Evolutionary conservation across 257 asterid species (phyloP).

Genomic region (Phtheirospermum japonicum): DNA sequence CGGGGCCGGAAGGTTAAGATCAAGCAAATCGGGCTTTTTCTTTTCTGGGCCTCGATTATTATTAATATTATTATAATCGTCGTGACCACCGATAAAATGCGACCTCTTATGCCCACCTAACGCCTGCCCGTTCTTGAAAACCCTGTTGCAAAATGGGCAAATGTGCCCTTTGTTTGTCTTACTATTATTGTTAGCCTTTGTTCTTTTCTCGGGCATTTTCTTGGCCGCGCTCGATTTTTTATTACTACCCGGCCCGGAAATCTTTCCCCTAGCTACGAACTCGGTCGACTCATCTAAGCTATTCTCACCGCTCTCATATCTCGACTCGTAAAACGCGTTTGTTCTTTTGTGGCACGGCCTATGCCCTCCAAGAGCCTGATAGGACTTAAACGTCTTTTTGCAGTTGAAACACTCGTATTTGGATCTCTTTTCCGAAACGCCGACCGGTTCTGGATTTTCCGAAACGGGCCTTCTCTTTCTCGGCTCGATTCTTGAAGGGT

Average conservation of each 20-base stretch:
- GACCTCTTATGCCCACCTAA: conserved; percentile 96
- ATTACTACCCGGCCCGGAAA: conserved; percentile 68
- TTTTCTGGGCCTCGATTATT: conserved; percentile 29
- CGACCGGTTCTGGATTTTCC: background rate
- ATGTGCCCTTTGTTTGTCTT: conserved; percentile 51
- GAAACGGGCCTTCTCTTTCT: background rate
- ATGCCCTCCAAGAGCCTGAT: conserved; percentile 95
- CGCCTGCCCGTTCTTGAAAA: conserved; percentile 79
- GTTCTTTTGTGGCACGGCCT: conserved; percentile 78
- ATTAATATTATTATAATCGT: conserved; percentile 32
- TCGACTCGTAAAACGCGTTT: conserved; percentile 39
- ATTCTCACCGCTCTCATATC: conserved; percentile 62
- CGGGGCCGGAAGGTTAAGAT: conserved; percentile 91
- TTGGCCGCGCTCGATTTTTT: conserved; percentile 55
- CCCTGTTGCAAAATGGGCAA: conserved; percentile 73
- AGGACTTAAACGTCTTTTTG: conserved; percentile 74
- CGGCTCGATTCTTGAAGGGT: conserved; percentile 29
- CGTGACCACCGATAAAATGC: conserved; percentile 44
- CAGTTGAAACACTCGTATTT: conserved; percentile 86
- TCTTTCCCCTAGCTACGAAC: conserved; percentile 45
- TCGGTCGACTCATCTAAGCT: conserved; percentile 49
- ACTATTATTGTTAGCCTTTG: conserved; percentile 46
- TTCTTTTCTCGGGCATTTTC: conserved; percentile 38
- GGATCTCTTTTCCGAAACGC: conserved; percentile 31
- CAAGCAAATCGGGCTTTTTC: conserved; percentile 55